phyloP scores from a whole-genome alignment of 345 rosid species.

The Clausena lansium region DNA sequence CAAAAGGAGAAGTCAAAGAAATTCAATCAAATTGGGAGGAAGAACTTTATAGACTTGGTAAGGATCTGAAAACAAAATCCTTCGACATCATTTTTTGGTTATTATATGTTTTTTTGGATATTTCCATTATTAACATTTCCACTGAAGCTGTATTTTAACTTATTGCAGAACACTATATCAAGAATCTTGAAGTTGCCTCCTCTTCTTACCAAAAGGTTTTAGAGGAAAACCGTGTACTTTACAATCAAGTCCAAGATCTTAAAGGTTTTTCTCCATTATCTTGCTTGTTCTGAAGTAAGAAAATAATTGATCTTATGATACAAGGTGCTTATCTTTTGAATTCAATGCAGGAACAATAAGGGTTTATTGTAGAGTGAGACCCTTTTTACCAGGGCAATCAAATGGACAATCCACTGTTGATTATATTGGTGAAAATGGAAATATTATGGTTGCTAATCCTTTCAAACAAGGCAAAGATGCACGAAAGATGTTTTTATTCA shows the following conservation, averaged over 20 bases:
- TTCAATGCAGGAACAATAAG: constrained; percentile 70
- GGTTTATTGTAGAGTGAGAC: constrained; percentile 89
- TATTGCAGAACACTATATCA: constrained; percentile 60
- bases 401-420: constrained; percentile 70
- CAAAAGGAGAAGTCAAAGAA: constrained; percentile 55
- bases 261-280: constrained; percentile 48
- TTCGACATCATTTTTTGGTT: not conserved
- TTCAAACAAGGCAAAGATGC: constrained; percentile 86
- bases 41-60: constrained; percentile 64
- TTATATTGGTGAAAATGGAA: constrained; percentile 94
- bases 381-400: constrained; percentile 70
- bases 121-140: not conserved
- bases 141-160: not conserved
- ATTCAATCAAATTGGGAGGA: constrained; percentile 68
- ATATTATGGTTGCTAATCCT: constrained; percentile 86
- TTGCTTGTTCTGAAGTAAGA: not conserved
- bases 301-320: not conserved
- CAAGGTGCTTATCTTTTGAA: not conserved
- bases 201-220: constrained; percentile 77
- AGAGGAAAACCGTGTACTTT: constrained; percentile 86
- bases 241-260: constrained; percentile 98
- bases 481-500: constrained; percentile 79
- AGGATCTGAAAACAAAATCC: constrained; percentile 14
- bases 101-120: not conserved
- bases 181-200: constrained; percentile 71